Evolutionary conservation across 2,329 filamentous ascomycete species (phyloP), one percentile per base, ranked within the genome.

Genomic region (Aspergillus japonicus): DNA sequence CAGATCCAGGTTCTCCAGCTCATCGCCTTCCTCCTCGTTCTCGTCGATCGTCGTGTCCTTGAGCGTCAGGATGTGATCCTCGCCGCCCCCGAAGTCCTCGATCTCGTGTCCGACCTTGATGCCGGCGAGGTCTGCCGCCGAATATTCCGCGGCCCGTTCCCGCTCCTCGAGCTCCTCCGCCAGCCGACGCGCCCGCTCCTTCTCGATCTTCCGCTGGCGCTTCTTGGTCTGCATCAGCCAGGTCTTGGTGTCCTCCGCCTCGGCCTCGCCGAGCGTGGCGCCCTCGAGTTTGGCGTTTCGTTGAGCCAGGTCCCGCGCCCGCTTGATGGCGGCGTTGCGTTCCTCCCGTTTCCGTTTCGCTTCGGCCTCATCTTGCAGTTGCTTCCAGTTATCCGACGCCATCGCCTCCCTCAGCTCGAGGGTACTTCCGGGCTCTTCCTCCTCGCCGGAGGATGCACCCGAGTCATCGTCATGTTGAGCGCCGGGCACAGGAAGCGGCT

Each of bases 191-290:
- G 88, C 87, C 68, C 91, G 88, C 50, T 89, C 81, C 72, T 85
- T 84, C 66, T 87, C 89, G 44, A 98, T 93, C 77, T 93, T 91
- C 83, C 92, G 96, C 75, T 96, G 92, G 54, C 93, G 85, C 81
- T 96, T 98, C 83, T 96, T 98, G 75, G 94, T 89, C 61, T 89
- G 89, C 67, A 89, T 86, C 61, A 99, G 76, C 95, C 95, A 99
- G 1, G 90, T 83, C 73, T 90, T 90, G 14, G 94, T 91, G 73
- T 96, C 91, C 26, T 90, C 87, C 3, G 80, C 85, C 5, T 81
- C 85, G 0, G 80, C 81, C 39, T 98, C 95, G 51, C 90, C 95
- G 2, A 99, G 79, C 0, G 93, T 90, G 72, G 89, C 88, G 60
- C 95, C 95, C 71, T 95, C 87, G 11, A 99, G 80, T 63, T 89